Evolutionary conservation across 208 protist species (phyloP), one percentile per base, ranked within the genome.

Genomic region (Leishmania turanica): DNA sequence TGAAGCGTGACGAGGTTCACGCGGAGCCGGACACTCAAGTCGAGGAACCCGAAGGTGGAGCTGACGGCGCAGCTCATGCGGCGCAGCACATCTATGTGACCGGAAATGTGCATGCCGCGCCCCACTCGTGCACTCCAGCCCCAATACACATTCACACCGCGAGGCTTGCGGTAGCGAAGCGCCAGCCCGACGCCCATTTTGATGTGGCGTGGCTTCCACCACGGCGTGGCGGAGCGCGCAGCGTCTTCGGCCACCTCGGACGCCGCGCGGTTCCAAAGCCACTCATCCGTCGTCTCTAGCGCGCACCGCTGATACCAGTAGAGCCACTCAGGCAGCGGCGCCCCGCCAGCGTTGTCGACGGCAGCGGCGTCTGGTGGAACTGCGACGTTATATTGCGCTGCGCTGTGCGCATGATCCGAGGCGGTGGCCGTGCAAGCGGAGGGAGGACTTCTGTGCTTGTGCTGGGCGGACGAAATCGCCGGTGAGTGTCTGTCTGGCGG

Each of bases 1-100:
- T 96, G 93, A 69, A 90, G 88, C 42, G 93, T 96, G 81, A 96
- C 91, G 31, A 95, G 75, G 65, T 96, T 96, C 15, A 91, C 74
- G 27, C 91, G 90, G 58, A 96, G 85, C 1, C 93, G 93, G 56
- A 89, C 87, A 60, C 91, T 87, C 31, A 89, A 31, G 76, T 92
- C 90, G 19, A 95, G 64, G 17, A 79, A 83, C 17, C 78, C 85
- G 19, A 90, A 89, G 24, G 72, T 86, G 76, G 85, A 93, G 72
- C 85, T 92, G 51, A 93, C 77, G n/a, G 90, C 83, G 76, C 82
- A 89, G 84, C 88, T 94, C 72, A 91, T 83, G 66, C 93, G 93
- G 3, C 90, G 91, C 80, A 96, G 82, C 27, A 90, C 90, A 71
- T 96, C 93, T 0, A 96, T 84, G 82, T 96, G 91, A 1, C 84